Conservation (phyloP, 2,329 filamentous ascomycete genomes). For the Hypoxylon sp. region DNA sequence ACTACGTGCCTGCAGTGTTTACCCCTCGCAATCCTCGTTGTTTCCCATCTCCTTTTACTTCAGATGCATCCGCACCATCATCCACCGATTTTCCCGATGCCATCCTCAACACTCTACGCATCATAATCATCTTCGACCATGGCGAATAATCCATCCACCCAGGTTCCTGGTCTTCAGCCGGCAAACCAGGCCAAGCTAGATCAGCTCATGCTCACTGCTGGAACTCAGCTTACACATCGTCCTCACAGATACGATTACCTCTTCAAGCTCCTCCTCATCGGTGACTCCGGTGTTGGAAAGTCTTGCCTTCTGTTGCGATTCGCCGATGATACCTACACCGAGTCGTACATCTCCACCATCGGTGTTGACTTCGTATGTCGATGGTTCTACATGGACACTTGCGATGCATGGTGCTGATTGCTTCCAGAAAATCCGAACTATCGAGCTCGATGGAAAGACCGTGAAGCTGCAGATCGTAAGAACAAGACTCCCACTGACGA, state of each 20-base stretch:
- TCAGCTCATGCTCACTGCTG: slow-evolving; percentile 35
- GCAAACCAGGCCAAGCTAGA: slow-evolving; percentile 43
- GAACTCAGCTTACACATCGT: slow-evolving; percentile 45
- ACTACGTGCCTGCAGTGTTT: slow-evolving; percentile 28
- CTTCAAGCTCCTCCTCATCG: slow-evolving; percentile 99
- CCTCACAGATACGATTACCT: slow-evolving; percentile 96
- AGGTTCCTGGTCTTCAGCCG: slow-evolving; percentile 39
- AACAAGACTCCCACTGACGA: slow-evolving; percentile 39
- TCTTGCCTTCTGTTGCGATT: slow-evolving; percentile 98
- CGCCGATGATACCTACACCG: slow-evolving; percentile 98
- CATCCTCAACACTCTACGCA: slow-evolving; percentile 20
- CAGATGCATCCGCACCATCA: slow-evolving; percentile 26
- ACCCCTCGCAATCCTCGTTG: slow-evolving; percentile 23
- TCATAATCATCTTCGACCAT: slow-evolving; percentile 29
- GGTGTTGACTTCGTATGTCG: slow-evolving; percentile 95
- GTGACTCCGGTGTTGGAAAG: slow-evolving; percentile 99
- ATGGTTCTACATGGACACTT: background rate
- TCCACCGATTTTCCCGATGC: slow-evolving; percentile 9
- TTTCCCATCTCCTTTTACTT: slow-evolving; percentile 18
- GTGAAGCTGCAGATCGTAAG: slow-evolving; percentile 99
- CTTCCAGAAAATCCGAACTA: slow-evolving; percentile 96
- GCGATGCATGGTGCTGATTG: slow-evolving; percentile 49
- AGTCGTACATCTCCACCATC: slow-evolving; percentile 99
- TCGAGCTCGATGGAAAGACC: slow-evolving; percentile 99
- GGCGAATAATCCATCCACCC: slow-evolving; percentile 3